Percentiles rank a stretch among this genome's conserved stretches.
Conservation (phyloP, 2,329 filamentous ascomycete genomes). For the Rasamsonia emersonii region DNA sequence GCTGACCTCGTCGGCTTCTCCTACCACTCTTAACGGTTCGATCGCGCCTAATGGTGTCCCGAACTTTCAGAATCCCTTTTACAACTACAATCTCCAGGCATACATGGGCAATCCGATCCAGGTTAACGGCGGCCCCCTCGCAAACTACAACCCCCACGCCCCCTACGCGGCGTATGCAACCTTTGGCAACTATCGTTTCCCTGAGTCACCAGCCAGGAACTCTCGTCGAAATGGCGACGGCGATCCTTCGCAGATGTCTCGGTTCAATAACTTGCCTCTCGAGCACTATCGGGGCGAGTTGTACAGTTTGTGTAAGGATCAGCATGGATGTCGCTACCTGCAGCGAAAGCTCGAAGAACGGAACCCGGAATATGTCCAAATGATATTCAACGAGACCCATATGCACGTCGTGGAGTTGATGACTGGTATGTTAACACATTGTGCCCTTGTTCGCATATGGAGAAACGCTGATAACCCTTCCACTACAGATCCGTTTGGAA, state of each 20-base stretch:
- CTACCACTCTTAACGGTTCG: conserved; percentile 17
- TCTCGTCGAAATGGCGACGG: conserved; percentile 50
- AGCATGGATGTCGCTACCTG: conserved; percentile 92
- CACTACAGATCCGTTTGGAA: conserved; percentile 76
- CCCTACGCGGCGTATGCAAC: conserved; percentile 45
- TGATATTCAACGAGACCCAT: conserved; percentile 92
- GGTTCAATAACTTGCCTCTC: conserved; percentile 74
- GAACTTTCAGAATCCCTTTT: conserved; percentile 33
- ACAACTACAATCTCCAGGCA: conserved; percentile 43
- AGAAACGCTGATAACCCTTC: conserved; percentile 16
- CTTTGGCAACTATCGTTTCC: conserved; percentile 49
- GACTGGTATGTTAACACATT: conserved; percentile 51
- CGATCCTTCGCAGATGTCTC: conserved; percentile 54
- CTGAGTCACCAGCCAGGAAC: conserved; percentile 67
- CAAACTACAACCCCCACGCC: conserved; percentile 45
- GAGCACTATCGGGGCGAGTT: conserved; percentile 76
- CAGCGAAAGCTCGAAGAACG: conserved; percentile 96
- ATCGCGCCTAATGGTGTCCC: conserved; percentile 25
- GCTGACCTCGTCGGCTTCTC: conserved; percentile 32
- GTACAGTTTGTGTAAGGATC: conserved; percentile 89
- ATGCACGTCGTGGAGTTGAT: conserved; percentile 93
- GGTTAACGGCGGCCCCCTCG: conserved; percentile 25
- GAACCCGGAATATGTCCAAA: conserved; percentile 70
- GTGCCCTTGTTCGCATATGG: background rate
- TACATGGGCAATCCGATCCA: conserved; percentile 45